Evolutionary conservation across 495 filamentous ascomycete species (phyloP).

Genomic region (Talaromyces thailandensis): DNA sequence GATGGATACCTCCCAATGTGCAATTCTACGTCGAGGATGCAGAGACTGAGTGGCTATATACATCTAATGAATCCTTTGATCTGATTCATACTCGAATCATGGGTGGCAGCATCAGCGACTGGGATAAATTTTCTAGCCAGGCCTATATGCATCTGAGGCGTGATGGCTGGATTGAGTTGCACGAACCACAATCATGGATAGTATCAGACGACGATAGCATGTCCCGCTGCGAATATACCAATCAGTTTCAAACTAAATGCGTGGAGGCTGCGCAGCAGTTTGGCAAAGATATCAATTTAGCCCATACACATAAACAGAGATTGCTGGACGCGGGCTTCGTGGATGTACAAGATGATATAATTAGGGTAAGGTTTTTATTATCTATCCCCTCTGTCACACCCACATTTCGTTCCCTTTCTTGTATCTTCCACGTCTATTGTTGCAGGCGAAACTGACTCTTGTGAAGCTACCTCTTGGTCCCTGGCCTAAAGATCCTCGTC

Average conservation of each 20-base stretch:
- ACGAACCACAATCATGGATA: constrained; percentile 21
- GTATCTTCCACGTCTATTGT: no score
- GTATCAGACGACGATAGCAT: constrained; percentile 21
- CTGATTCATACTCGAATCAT: constrained; percentile 30
- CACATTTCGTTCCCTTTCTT: not conserved
- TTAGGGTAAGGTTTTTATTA: constrained; percentile 16
- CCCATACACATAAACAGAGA: constrained; percentile 14
- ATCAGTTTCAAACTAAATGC: constrained; percentile 15
- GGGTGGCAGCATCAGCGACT: constrained; percentile 21
- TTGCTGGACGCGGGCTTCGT: constrained; percentile 20
- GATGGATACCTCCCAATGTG: constrained; percentile 27
- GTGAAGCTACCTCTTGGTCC: constrained; percentile 21
- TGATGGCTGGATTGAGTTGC: constrained; percentile 29
- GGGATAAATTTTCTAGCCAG: constrained; percentile 26
- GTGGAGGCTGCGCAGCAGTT: constrained; percentile 5
- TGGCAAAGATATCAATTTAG: constrained; percentile 17
- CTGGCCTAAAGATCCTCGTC: constrained; percentile 28
- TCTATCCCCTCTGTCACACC: not conserved
- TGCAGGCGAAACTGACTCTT: not conserved
- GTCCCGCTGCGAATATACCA: constrained; percentile 18
- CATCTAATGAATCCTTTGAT: constrained; percentile 18
- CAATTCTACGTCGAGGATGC: constrained; percentile 25
- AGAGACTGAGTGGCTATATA: constrained; percentile 27
- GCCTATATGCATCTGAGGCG: constrained; percentile 24
- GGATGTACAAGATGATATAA: constrained; percentile 14